Evolutionary conservation across 345 rosid species (phyloP).

Genomic region (Microcos paniculata): DNA sequence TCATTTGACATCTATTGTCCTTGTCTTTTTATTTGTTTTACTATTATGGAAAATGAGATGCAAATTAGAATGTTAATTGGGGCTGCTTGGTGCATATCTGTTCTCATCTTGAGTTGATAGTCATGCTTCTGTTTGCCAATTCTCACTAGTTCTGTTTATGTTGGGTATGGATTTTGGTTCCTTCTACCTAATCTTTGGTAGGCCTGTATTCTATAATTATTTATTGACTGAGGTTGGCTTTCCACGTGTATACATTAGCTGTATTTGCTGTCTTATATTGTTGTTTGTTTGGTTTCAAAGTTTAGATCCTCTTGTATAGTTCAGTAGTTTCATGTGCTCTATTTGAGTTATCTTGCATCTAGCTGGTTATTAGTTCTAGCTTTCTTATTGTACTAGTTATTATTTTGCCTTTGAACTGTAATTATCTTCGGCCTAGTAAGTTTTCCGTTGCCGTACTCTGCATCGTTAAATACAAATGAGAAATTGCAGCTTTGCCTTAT

Average conservation of each 20-base stretch:
- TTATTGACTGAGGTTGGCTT: not conserved
- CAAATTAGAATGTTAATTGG: not conserved
- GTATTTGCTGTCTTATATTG: not conserved
- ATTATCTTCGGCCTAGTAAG: not conserved
- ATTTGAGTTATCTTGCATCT: not conserved
- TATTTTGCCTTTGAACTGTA: not conserved
- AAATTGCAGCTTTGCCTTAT: not conserved
- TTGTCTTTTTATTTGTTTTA: conserved; percentile 1
- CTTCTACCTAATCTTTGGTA: not conserved
- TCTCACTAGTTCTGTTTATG: not conserved
- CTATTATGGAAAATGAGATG: conserved; percentile 6
- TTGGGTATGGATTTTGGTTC: not conserved
- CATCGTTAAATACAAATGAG: not conserved
- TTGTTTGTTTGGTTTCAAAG: not conserved
- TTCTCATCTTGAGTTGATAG: not conserved
- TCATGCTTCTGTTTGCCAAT: not conserved
- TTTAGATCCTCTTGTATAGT: not conserved
- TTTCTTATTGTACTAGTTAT: not conserved
- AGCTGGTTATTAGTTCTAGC: not conserved
- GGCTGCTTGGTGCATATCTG: not conserved
- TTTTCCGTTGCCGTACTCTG: not conserved
- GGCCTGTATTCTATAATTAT: conserved; percentile 4
- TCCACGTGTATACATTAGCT: not conserved
- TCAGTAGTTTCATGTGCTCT: not conserved
- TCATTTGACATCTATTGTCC: not conserved